Base-by-base conservation (phyloP, 306 rosid genomes). In the Cotoneaster glaucophyllus region DNA sequence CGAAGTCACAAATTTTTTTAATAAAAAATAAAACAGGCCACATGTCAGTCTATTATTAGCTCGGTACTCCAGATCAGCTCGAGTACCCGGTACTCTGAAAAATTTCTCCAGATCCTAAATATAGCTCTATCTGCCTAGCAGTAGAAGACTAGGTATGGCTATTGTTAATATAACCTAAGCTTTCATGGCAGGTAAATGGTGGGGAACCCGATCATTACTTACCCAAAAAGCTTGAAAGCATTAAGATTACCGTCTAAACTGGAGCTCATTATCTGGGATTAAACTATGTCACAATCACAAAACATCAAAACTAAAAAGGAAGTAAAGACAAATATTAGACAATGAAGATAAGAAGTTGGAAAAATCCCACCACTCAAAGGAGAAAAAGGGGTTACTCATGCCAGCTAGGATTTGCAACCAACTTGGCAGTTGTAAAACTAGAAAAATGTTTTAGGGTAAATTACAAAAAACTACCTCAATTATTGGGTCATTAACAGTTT, bases 201-300 rank as follows among this genome's bases (percentile, higher is more conserved):
- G 58, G 69, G 43, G 45, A 62, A 43, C 29, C 69, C 24, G 69
- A 74, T 26, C 29, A 74, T 74, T 74, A 44, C 69, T 74, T 43
- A 44, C 69, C 44, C 69, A 43, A 43, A 43, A 62, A 59, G 68
- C 68, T 25, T 59, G 10, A 2, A 41, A 25, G 28, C 41, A 59
- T 1, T 41, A 12, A 41, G 2, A 17, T 41, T 50, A 74, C 13
- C 77, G 44, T 73, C 19, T 26, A 57, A 15, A 18, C 26, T 58
- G 26, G 56, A 43, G 12, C 62, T 34, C 61, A 74, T 62, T 66
- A 62, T 26, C 69, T 44, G 21, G 58, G 45, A 26, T 65, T 74
- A 29, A 26, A 62, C 34, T 74, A 74, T 26, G 69, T 18, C 28
- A 74, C 69, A 74, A 44, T 37, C 41, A 37, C 41, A 37, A 37